A percentile compares a stretch with the other conserved stretches of the same genome.
phyloP scores from a whole-genome alignment of 164 flowering plant species.

The Chloranthus sessilifolius region DNA sequence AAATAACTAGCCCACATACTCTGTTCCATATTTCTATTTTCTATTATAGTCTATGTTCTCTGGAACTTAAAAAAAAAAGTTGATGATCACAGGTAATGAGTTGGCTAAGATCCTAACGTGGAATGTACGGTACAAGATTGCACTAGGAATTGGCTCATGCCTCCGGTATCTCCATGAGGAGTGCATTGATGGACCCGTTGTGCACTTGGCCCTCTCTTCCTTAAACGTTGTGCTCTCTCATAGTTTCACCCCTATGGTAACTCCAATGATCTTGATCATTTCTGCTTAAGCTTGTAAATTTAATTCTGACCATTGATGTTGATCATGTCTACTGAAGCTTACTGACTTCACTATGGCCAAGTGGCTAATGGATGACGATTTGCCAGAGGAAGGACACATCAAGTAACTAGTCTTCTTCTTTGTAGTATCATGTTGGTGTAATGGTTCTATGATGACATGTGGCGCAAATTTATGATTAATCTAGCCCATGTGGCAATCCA shows the following conservation, averaged over 20 bases:
- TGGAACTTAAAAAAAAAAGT: too few relatives aligned
- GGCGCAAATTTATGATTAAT: too few relatives aligned
- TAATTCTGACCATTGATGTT: background rate
- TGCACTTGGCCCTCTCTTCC: conserved; percentile 31
- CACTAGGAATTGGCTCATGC: conserved; percentile 32
- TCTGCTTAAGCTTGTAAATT: conserved; percentile 2
- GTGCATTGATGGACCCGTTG: conserved; percentile 35
- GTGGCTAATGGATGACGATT: conserved; percentile 16
- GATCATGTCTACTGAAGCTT: conserved; percentile 23
- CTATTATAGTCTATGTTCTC: too few relatives aligned
- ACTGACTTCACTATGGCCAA: conserved; percentile 26
- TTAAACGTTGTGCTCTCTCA: conserved; percentile 17
- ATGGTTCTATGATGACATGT: too few relatives aligned
- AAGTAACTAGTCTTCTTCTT: conserved; percentile 17
- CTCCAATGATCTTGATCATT: background rate
- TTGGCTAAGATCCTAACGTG: conserved; percentile 32
- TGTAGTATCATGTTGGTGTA: too few relatives aligned
- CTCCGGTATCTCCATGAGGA: conserved; percentile 51
- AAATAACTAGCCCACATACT: too few relatives aligned
- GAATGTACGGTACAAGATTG: conserved; percentile 35
- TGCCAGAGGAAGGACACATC: background rate
- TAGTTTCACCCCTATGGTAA: conserved; percentile 25
- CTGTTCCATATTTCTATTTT: too few relatives aligned
- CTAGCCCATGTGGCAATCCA: too few relatives aligned
- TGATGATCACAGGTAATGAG: conserved; percentile 29